phyloP scores from a whole-genome alignment of 2,329 filamentous ascomycete genomes.

The Pseudopithomyces maydicus region DNA sequence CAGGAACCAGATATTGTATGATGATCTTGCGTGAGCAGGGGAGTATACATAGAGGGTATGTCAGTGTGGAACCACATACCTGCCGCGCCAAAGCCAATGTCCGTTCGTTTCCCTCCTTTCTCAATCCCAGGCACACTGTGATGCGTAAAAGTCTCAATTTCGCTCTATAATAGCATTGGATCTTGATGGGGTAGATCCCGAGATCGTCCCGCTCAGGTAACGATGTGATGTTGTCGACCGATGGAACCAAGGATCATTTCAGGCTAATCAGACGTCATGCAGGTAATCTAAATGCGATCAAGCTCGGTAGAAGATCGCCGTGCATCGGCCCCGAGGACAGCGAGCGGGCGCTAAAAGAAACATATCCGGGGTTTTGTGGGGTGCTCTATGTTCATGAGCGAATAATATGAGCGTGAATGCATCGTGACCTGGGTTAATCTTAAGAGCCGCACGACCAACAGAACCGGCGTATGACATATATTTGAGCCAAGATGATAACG shows the following conservation, averaged over 20 bases:
- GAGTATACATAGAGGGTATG: background rate
- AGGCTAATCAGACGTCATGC: conserved; percentile 34
- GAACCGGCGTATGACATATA: conserved; percentile 19
- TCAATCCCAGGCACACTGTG: too few species aligned
- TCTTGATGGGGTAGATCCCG: background rate
- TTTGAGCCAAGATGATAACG: conserved; percentile 13
- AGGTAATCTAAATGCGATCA: conserved; percentile 32
- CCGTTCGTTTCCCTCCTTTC: too few species aligned
- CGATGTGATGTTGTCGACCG: background rate
- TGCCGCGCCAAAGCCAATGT: background rate
- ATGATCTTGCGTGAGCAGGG: background rate
- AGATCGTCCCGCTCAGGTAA: background rate
- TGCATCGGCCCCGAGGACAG: conserved; percentile 6
- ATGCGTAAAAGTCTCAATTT: background rate
- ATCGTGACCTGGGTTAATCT: conserved; percentile 18
- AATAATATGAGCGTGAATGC: conserved; percentile 15
- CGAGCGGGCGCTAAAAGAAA: conserved; percentile 9
- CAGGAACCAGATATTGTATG: conserved; percentile 21
- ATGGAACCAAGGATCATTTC: conserved; percentile 23
- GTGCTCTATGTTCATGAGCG: conserved; percentile 6
- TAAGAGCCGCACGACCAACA: conserved; percentile 23
- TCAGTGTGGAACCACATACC: background rate
- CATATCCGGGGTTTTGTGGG: conserved; percentile 17
- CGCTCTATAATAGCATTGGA: background rate
- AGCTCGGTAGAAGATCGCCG: conserved; percentile 16